Evolutionary conservation across 108 stramenopile species (phyloP).

Genomic region (Mayamaea pseudoterrestris): DNA sequence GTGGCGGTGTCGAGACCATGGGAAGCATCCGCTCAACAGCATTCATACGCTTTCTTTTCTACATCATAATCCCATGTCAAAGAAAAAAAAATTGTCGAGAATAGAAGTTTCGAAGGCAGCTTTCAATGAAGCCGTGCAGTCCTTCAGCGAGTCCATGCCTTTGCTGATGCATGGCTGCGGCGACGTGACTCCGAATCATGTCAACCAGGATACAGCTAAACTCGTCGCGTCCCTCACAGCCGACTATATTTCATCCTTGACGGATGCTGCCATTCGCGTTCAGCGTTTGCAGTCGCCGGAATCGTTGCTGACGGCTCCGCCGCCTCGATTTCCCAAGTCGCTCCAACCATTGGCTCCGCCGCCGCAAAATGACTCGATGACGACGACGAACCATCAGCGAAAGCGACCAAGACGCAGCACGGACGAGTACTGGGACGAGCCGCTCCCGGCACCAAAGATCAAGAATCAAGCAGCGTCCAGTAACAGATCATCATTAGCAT

Average conservation of each 20-base stretch:
- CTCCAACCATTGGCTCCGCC: conserved; percentile 14
- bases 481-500: conserved; percentile 9
- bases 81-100: too few relatives aligned
- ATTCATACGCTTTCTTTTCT: too few relatives aligned
- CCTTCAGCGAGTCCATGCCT: conserved; percentile 52
- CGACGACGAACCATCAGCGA: conserved; percentile 2
- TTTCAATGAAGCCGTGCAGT: conserved; percentile 27
- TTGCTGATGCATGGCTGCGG: conserved; percentile 71
- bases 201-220: conserved; percentile 42
- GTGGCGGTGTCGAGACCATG: too few relatives aligned
- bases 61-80: too few relatives aligned
- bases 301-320: conserved; percentile 12
- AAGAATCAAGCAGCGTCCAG: conserved; percentile 8
- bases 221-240: conserved; percentile 52
- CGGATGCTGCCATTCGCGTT: conserved; percentile 61
- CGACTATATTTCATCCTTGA: conserved; percentile 50
- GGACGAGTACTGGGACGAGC: conserved; percentile 70
- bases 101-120: conserved; percentile 13
- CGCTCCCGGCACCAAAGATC: conserved; percentile 49
- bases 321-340: conserved; percentile 12
- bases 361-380: neutral
- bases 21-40: too few relatives aligned
- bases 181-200: conserved; percentile 43
- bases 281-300: conserved; percentile 35
- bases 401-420: conserved; percentile 8